Evolutionary conservation across 2,329 filamentous ascomycete species (phyloP), one percentile per base, ranked within the genome.

Genomic region (Fusarium scirpi): DNA sequence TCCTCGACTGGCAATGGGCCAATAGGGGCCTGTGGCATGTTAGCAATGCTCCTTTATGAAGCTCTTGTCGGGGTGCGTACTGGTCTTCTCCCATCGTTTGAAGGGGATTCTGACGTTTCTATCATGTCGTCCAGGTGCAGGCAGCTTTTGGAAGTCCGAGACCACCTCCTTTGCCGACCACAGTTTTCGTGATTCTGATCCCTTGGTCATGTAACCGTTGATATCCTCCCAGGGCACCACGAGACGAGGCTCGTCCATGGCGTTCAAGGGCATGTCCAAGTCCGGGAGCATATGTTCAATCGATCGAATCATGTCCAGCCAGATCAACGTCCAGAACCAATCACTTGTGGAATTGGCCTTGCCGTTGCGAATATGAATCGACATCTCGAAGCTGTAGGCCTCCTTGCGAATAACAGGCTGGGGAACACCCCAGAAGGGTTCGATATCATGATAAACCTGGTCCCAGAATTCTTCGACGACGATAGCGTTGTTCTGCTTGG

Each of bases 181-280:
- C 46, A 90, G 79, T 18, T 76, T 78, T 46, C 83, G 80, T 11
- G 82, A 85, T 66, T 83, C 79, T 56, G 83, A 80, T 34, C 89
- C 89, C 61, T 84, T 83, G 47, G 81, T 76, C 79, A 92, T 83
- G 59, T 86, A 84, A 1, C 77, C 77, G 27, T 87, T 79, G 53
- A 92, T 85, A 8, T 88, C 85, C 74, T 92, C 89, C 84, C 86
- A 91, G 5, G 89, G 85, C 4, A 88, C 86, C 15, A 91, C 84
- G 11, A 92, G 74, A 27, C 90, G 83, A 41, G 90, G 90, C 74
- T 92, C 89, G 71, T 92, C 90, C 85, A 91, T 88, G 32, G 86
- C 83, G 68, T 92, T 92, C 63, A 91, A 82, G 1, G 90, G 85
- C 62, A 92, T 84, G 65, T 91, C 89, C 86, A 92, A 89, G 72